These are phyloP conservation scores for Mucor circinelloides DNA, from an alignment of 371 early-diverging fungal species.

Conservation along the genomic window DNA sequence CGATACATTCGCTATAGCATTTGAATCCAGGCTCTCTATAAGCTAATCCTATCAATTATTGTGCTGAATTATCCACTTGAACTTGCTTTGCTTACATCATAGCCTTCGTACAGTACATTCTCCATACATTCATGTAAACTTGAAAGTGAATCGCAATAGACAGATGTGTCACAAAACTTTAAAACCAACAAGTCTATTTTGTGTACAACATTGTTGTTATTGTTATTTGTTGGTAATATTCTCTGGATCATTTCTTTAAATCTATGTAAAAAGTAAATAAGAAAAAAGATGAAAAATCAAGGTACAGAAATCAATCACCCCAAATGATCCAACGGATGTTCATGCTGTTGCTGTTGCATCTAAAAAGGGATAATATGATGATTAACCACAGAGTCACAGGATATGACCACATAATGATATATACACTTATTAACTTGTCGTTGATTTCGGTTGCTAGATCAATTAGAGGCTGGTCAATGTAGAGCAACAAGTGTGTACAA, in stretches of 20 bases:
- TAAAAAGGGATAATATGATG: background rate
- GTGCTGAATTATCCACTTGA: background rate
- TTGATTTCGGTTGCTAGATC: background rate
- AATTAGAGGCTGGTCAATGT: slow-evolving; percentile 18
- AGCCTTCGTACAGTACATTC: slow-evolving; percentile 16
- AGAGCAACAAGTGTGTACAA: slow-evolving; percentile 25
- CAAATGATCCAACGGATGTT: background rate
- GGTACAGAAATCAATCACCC: background rate
- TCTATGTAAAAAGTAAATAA: background rate
- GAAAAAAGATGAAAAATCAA: background rate
- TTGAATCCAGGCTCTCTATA: background rate
- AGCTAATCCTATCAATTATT: background rate
- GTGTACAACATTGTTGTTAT: background rate
- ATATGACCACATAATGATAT: slow-evolving; percentile 14
- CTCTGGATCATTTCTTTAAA: slow-evolving; percentile 13
- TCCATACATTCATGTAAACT: slow-evolving; percentile 18
- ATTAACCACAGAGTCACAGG: slow-evolving; percentile 7
- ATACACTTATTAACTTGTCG: background rate
- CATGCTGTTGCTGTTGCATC: background rate
- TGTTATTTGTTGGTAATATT: background rate
- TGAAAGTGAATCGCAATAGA: slow-evolving; percentile 11
- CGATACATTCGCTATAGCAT: background rate
- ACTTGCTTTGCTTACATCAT: slow-evolving; percentile 5
- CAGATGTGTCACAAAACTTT: slow-evolving; percentile 24
- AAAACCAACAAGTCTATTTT: slow-evolving; percentile 15